phyloP scores from a whole-genome alignment of 2,329 filamentous ascomycete species.

The Fusarium bactridioides region DNA sequence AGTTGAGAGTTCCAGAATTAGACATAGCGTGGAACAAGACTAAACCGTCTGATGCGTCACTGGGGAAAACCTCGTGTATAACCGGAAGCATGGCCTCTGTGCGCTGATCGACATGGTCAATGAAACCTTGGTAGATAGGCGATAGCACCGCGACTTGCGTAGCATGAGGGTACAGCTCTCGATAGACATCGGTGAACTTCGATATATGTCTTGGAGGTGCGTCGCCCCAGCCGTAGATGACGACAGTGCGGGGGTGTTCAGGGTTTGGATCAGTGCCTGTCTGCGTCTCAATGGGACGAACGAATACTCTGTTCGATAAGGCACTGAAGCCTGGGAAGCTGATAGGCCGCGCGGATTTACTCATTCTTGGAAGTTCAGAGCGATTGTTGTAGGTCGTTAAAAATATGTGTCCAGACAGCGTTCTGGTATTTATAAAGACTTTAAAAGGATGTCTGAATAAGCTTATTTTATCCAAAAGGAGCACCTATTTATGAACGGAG shows the following conservation, averaged over 20 bases:
- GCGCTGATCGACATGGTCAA: background rate
- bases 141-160: background rate
- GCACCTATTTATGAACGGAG: too few species aligned
- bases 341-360: fast-evolving
- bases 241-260: background rate
- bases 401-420: fast-evolving
- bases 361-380: background rate
- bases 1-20: background rate
- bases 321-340: background rate
- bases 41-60: fast-evolving
- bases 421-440: background rate
- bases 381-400: background rate
- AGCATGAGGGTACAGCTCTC: background rate
- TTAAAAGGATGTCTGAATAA: background rate
- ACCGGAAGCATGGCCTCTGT: background rate
- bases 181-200: background rate
- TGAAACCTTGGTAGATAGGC: background rate
- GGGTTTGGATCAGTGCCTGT: background rate
- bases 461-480: background rate
- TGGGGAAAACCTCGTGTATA: background rate
- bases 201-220: background rate
- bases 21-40: background rate
- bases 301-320: background rate
- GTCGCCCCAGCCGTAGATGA: constrained; percentile 14
- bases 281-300: background rate